These are phyloP conservation scores for Globisporangium iwayamae DNA, from an alignment of 352 stramenopile species.

Conservation along the genomic window DNA sequence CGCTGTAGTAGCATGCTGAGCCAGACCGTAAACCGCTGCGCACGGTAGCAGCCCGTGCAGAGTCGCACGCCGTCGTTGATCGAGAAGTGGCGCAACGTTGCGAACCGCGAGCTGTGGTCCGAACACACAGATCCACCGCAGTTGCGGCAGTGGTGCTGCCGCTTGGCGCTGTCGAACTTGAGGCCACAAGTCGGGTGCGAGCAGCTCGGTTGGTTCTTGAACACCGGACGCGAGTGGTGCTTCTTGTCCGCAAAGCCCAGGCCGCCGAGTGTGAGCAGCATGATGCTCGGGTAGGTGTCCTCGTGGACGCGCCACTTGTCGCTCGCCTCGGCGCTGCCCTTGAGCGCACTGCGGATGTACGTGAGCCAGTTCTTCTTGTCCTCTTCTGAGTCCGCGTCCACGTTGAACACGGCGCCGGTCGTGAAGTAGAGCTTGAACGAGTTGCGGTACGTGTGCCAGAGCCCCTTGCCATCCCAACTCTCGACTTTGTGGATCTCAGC, in stretches of 20 bases:
- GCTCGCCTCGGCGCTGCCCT: conserved; percentile 29
- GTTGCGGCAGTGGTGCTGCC: conserved; percentile 82
- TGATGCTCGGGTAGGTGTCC: conserved; percentile 31
- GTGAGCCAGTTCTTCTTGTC: conserved; percentile 77
- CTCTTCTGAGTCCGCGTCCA: conserved; percentile 74
- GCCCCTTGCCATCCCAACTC: conserved; percentile 78
- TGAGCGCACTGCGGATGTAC: conserved; percentile 67
- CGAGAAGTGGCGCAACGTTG: conserved; percentile 56
- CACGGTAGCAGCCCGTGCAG: conserved; percentile 71
- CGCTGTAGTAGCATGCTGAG: conserved; percentile 68
- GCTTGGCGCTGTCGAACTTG: conserved; percentile 74
- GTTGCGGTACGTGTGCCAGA: conserved; percentile 79
- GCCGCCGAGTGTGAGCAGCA: conserved; percentile 49
- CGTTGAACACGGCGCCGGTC: conserved; percentile 70
- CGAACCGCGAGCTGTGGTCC: conserved; percentile 74
- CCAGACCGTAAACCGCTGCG: conserved; percentile 64
- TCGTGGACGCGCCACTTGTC: conserved; percentile 37
- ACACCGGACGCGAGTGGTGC: conserved; percentile 42
- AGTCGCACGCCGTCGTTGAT: conserved; percentile 63
- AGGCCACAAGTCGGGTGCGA: conserved; percentile 57
- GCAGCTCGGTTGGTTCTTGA: conserved; percentile 65
- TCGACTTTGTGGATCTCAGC: conserved; percentile 77
- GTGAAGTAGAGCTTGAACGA: conserved; percentile 84
- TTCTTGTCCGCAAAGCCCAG: conserved; percentile 68
- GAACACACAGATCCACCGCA: conserved; percentile 77